Evolutionary conservation across 2,329 filamentous ascomycete species (phyloP), one percentile per base, ranked within the genome.

Genomic region (Arthrocladium fulminans): DNA sequence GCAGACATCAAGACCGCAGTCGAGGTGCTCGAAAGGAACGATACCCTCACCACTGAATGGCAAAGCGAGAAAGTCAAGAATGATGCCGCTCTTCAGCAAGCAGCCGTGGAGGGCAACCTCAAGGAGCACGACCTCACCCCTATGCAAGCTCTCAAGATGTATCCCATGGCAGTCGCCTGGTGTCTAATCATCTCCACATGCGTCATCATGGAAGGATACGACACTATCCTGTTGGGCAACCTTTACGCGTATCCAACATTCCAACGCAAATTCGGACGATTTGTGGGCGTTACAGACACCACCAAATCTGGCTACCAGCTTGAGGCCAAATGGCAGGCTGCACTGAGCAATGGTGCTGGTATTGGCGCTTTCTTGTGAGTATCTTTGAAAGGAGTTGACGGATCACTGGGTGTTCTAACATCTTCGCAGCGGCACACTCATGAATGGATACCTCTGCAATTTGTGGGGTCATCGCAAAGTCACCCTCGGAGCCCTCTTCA

Each of bases 201-300:
- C 2, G 67, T 75, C 45, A 64, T 75, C 51, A 75, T 75, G 73
- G 73, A 74, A 50, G 73, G 73, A 2, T 75, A 77, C 57, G 74
- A 77, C 53, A 66, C 74, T 5, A 72, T 71, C 1, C 60, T 77
- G 0, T 60, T 77, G 3, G 65, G 68, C 1, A 73, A 69, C 38
- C 63, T 77, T 32, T 77, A 74, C 54, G 72, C 68, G 4, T 74
- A 71, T 29, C 54, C 51, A 45, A 40, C 44, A 13, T 53, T 51
- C 34, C 51, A 51, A 15, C 19, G 22, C 25, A 49, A 49, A 30
- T 54, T 40, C 25, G 51, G 51, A 13, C 32, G 51, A 13, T 44
- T 12, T 8, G 49, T 54, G n/a, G 27, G 35, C n/a, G 15, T 51
- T 24, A 27, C 40, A 7, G 45, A 51, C 22, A 34, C 42, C 25